Base-by-base conservation (phyloP, 2,329 filamentous ascomycete species). In the Sporothrix luriei region DNA sequence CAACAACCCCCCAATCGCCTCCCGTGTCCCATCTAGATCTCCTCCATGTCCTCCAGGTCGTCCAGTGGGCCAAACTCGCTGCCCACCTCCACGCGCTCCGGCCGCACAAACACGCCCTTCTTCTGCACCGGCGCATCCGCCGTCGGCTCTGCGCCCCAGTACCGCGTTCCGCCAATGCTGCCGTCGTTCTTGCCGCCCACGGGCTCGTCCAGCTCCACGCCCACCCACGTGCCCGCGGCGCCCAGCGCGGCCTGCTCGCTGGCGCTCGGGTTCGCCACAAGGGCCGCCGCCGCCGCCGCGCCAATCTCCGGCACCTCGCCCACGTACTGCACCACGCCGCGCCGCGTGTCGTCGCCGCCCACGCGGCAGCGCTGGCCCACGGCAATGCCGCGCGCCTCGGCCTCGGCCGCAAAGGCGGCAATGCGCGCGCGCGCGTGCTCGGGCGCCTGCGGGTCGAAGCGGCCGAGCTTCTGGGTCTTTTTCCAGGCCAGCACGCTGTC, bases 401-500 rank as follows among this genome's bases (percentile, higher is more conserved):
- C 84, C 76, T 96, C 92, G 69, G 87, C 86, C 73, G 89, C 84
- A 54, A 90, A 85, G 51, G 89, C 89, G 19, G 86, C 84, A 70
- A 91, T 82, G 78, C 91, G 91, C 73, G 91, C 86, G 77, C 92
- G 84, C 77, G 93, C 90, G 26, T 91, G 86, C 71, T 84, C 87
- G 21, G 91, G 88, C 9, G 93, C 92, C 75, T 90, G 85, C 14
- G 95, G 95, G 77, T 98, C 93, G 80, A 99, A 99, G 48, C 95
- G 92, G 66, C 95, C 95, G n/a, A 98, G 87, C 78, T 96, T 94
- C 79, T 97, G 90, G n/a, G 88, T 83, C 81, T 92, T 94, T 82
- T 99, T 99, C 93, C 93, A 98, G 6, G 94, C 92, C 29, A 97
- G 86, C 16, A 99, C 95, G 3, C 91, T 94, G 80, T 97, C 92